These are phyloP conservation scores for Boletellus sp. DNA, from an alignment of 1,284 basidiomycete species.

Conservation along the genomic window DNA sequence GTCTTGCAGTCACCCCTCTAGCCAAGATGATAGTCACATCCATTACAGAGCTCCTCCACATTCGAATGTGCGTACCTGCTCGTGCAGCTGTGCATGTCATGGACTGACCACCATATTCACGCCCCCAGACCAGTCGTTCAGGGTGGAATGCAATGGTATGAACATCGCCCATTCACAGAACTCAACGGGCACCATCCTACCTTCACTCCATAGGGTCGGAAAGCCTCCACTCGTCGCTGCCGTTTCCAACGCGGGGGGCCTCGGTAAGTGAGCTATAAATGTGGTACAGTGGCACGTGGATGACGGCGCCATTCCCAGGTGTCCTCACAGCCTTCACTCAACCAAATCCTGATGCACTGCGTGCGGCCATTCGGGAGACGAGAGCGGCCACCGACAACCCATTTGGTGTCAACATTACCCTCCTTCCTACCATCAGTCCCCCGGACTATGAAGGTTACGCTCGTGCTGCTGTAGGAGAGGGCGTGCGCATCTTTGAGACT, in stretches of 20 bases:
- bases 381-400: constrained; percentile 65
- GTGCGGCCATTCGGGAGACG: constrained; percentile 83
- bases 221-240: constrained; percentile 72
- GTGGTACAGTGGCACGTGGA: constrained; percentile 1
- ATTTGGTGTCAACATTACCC: constrained; percentile 91
- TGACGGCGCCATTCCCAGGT: constrained; percentile 37
- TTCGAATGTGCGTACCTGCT: constrained; percentile 32
- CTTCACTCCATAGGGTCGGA: constrained; percentile 59
- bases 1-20: not conserved
- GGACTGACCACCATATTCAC: constrained; percentile 10
- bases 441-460: constrained; percentile 89
- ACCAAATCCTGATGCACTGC: constrained; percentile 79
- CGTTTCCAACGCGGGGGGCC: constrained; percentile 64
- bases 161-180: constrained; percentile 8
- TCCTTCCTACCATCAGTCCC: constrained; percentile 86
- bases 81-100: not conserved
- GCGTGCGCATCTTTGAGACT: constrained; percentile 88
- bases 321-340: constrained; percentile 88
- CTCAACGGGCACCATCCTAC: constrained; percentile 1
- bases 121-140: constrained; percentile 64
- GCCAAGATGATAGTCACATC: constrained; percentile 37
- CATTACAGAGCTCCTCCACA: constrained; percentile 40
- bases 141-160: constrained; percentile 85
- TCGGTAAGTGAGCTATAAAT: no score
- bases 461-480: constrained; percentile 81